These are phyloP conservation scores for Venturia asperata DNA, from an alignment of 2,329 filamentous ascomycete species.

Conservation along the genomic window DNA sequence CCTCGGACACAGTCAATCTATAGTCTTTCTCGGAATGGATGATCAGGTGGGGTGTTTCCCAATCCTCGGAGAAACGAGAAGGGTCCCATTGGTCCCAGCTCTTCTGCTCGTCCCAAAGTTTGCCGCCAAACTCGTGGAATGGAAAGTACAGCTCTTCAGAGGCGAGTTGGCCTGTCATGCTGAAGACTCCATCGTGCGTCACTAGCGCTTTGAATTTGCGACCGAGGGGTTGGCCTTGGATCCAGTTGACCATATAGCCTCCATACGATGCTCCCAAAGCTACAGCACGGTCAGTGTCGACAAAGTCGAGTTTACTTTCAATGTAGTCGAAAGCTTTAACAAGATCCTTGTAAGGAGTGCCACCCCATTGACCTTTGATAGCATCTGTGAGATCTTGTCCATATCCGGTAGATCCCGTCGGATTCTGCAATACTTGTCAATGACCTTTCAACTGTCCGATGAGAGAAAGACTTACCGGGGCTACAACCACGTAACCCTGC, in stretches of 20 bases:
- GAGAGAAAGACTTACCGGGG: slow-evolving; percentile 38
- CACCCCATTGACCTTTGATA: slow-evolving; percentile 77
- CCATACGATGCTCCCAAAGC: slow-evolving; percentile 58
- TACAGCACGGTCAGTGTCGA: slow-evolving; percentile 63
- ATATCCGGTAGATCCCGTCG: slow-evolving; percentile 76
- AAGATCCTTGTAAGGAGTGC: slow-evolving; percentile 74
- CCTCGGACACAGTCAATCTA: slow-evolving; percentile 76
- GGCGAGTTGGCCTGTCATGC: slow-evolving; percentile 44
- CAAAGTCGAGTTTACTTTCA: slow-evolving; percentile 55
- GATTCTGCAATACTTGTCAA: slow-evolving; percentile 45
- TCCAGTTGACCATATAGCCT: slow-evolving; percentile 61
- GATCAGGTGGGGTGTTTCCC: slow-evolving; percentile 80
- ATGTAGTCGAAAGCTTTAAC: slow-evolving; percentile 72
- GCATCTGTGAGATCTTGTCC: slow-evolving; percentile 70
- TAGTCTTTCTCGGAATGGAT: slow-evolving; percentile 92
- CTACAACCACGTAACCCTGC: slow-evolving; percentile 76
- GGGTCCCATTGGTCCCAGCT: slow-evolving; percentile 54
- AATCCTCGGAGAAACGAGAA: slow-evolving; percentile 52
- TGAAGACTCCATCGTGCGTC: slow-evolving; percentile 81
- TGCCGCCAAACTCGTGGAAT: slow-evolving; percentile 37
- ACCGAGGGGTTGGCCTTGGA: slow-evolving; percentile 77
- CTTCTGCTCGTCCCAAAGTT: slow-evolving; percentile 34
- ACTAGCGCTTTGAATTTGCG: slow-evolving; percentile 82
- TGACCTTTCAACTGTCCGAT: not conserved
- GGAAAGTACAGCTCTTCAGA: slow-evolving; percentile 49